Evolutionary conservation across 208 protist species (phyloP), one percentile per base, ranked within the genome.

Genomic region (Leishmania lainsoni): DNA sequence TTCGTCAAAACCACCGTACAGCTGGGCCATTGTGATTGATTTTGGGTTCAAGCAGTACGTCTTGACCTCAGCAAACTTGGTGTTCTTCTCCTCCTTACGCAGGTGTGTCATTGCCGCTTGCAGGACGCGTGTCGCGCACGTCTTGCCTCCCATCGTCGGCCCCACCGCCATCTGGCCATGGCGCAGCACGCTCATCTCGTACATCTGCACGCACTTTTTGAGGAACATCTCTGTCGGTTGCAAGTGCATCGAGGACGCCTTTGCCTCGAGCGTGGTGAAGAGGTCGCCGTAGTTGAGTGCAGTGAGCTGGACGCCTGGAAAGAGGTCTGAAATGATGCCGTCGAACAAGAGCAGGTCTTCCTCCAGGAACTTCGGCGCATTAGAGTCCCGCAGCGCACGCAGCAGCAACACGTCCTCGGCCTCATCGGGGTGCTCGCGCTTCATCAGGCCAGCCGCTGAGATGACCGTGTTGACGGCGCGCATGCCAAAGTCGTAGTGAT

Each of bases 401-500:
- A 99, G 93, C 70, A 99, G 89, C 58, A 99, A 87, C 73, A 98
- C 88, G 79, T 98, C 94, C 89, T 99, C 98, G 9, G 92, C 83
- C 79, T 97, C 90, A 49, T 99, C 86, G 9, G 98, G 98, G 81
- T 96, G 65, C 81, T 98, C 97, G n/a, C 95, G 93, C 89, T 99
- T 99, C 88, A 99, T 96, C 51, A 98, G 85, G 39, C 98, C 99
- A 10, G 98, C 99, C 32, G 97, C 97, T 14, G 94, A 98, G 78
- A 99, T 99, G 76, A 99, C 98, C 2, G 98, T 99, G 91, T 99
- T 99, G 59, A 99, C 98, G 72, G 98, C 98, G 59, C 99, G 94
- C 99, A 99, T 99, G 76, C 98, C 99, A 84, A 99, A 99, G 86
- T 99, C 99, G 87, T 99, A 99, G 93, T 99, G 98, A 75, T 99